Conservation (phyloP, 495 filamentous ascomycete species). For the Aspergillus saccharolyticus region DNA sequence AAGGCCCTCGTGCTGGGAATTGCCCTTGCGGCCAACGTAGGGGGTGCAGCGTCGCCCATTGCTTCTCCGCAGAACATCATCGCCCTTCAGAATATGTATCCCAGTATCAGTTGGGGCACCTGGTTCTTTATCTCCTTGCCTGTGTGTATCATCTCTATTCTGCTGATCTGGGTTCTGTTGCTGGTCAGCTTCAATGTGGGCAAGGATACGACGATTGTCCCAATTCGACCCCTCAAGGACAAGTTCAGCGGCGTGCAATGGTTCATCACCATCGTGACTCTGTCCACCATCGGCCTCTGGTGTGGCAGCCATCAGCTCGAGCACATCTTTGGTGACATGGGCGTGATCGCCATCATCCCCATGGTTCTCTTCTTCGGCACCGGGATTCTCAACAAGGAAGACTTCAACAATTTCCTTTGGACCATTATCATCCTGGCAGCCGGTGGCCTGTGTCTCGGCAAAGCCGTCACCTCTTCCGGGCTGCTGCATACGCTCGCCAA, state of each 20-base stretch:
- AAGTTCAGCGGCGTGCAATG: constrained; percentile 84
- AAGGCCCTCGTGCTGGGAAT: constrained; percentile 96
- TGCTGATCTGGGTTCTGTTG: constrained; percentile 85
- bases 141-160: constrained; percentile 83
- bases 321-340: constrained; percentile 90
- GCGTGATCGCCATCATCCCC: constrained; percentile 93
- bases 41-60: constrained; percentile 93
- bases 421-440: constrained; percentile 99
- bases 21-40: constrained; percentile 90
- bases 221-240: constrained; percentile 84
- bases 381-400: constrained; percentile 96
- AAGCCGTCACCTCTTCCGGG: constrained; percentile 89
- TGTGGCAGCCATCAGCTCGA: constrained; percentile 88
- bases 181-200: constrained; percentile 79
- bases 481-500: constrained; percentile 84
- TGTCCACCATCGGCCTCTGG: constrained; percentile 89
- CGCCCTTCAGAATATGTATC: constrained; percentile 89
- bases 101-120: constrained; percentile 80
- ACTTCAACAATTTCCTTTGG: constrained; percentile 99
- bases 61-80: constrained; percentile 97
- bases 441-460: constrained; percentile 86
- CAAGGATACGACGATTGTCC: constrained; percentile 81
- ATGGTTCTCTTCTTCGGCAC: constrained; percentile 95
- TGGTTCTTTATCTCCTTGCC: constrained; percentile 98
- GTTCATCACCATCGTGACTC: constrained; percentile 81